phyloP scores from a whole-genome alignment of 2,329 filamentous ascomycete genomes.

The Ceratocystis alfenasii region DNA sequence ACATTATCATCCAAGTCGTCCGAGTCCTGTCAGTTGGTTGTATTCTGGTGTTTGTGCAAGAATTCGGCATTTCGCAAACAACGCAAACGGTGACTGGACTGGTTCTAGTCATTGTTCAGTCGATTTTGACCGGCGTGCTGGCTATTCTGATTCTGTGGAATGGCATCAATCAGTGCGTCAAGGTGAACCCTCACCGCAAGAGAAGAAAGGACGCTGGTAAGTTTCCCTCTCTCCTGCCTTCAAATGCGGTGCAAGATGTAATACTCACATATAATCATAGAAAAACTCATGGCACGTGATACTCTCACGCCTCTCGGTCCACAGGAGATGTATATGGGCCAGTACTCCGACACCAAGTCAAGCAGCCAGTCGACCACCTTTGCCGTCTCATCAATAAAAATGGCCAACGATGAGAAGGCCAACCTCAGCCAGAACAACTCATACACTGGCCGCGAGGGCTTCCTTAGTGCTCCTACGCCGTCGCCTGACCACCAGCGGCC shows the following conservation, averaged over 20 bases:
- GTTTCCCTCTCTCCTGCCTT: constrained; percentile 26
- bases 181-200: constrained; percentile 81
- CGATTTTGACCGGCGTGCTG: constrained; percentile 65
- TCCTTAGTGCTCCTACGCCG: background rate
- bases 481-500: constrained; percentile 22
- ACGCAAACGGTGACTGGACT: constrained; percentile 90
- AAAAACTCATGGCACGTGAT: constrained; percentile 55
- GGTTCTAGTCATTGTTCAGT: constrained; percentile 86
- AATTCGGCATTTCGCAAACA: constrained; percentile 78
- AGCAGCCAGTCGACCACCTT: constrained; percentile 33
- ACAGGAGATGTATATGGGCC: constrained; percentile 27
- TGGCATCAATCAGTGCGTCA: constrained; percentile 68
- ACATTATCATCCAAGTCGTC: constrained; percentile 80
- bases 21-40: constrained; percentile 79
- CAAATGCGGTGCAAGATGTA: constrained; percentile 12
- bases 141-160: constrained; percentile 85
- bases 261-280: constrained; percentile 36
- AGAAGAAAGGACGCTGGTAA: constrained; percentile 81
- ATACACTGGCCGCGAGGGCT: constrained; percentile 11
- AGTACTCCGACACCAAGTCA: constrained; percentile 25
- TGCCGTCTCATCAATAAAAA: constrained; percentile 33
- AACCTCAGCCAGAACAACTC: background rate
- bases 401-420: constrained; percentile 24
- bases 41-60: constrained; percentile 85
- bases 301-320: constrained; percentile 76